Conservation (phyloP, 2,329 filamentous ascomycete genomes). For the Botrytis deweyae region DNA sequence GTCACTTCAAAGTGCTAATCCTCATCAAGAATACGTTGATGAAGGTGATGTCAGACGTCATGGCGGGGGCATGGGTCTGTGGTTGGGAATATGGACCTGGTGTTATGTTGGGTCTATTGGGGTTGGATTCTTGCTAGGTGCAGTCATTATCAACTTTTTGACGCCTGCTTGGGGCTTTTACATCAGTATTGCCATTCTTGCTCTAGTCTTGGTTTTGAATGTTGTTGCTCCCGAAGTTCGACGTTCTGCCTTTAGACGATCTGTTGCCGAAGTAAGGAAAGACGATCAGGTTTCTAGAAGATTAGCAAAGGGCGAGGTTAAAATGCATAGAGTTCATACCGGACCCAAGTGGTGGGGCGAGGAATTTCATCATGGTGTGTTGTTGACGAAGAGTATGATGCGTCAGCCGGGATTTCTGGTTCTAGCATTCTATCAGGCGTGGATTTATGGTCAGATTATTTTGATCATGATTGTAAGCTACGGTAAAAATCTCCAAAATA, state of each 20-base stretch:
- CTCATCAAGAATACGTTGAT: conserved; percentile 70
- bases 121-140: conserved; percentile 70
- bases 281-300: conserved; percentile 54
- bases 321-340: conserved; percentile 69
- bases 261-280: conserved; percentile 62
- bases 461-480: conserved; percentile 64
- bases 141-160: conserved; percentile 62
- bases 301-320: conserved; percentile 71
- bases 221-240: conserved; percentile 71
- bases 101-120: conserved; percentile 71
- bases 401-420: conserved; percentile 72
- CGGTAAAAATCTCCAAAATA: conserved; percentile 3
- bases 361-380: conserved; percentile 69
- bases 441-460: conserved; percentile 77
- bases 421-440: conserved; percentile 69
- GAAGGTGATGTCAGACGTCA: conserved; percentile 68
- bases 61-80: conserved; percentile 76
- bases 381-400: conserved; percentile 68
- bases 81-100: conserved; percentile 77
- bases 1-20: conserved; percentile 68
- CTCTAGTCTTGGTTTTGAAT: conserved; percentile 65
- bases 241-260: conserved; percentile 65
- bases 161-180: conserved; percentile 75
- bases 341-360: conserved; percentile 76
- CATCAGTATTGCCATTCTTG: conserved; percentile 66